A percentile compares a stretch with the other conserved stretches of the same genome.
Conservation (phyloP, 371 early-diverging fungal genomes). For the Chytridium lagenaria region DNA sequence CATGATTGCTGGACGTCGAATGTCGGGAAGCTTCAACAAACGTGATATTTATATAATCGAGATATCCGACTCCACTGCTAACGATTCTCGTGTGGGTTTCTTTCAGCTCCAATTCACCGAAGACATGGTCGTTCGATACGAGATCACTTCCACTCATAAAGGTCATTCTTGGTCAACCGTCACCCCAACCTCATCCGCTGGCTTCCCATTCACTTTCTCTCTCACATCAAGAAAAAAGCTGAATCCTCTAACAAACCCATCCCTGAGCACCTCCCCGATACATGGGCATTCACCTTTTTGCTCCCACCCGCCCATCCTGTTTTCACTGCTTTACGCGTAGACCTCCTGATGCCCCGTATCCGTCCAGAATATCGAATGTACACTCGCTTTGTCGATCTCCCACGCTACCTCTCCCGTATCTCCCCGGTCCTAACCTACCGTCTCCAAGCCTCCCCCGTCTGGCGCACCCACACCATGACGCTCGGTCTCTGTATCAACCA, state of each 20-base stretch:
- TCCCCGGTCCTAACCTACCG: not conserved
- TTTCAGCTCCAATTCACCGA: not conserved
- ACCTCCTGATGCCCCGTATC: not conserved
- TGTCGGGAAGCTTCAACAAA: not conserved
- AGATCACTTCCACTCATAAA: not conserved
- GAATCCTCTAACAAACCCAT: too few species aligned
- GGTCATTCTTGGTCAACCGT: constrained; percentile 6
- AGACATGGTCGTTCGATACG: not conserved
- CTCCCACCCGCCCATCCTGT: not conserved
- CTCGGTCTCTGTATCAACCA: not conserved
- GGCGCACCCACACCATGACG: not conserved
- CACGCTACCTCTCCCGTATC: not conserved
- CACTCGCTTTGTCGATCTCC: not conserved
- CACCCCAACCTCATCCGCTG: not conserved
- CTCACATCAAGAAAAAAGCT: not conserved
- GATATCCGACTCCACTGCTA: not conserved
- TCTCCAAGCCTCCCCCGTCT: not conserved
- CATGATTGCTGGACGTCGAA: not conserved
- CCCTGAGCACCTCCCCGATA: not conserved
- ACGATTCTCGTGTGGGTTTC: not conserved
- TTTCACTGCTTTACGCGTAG: not conserved
- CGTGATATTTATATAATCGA: not conserved
- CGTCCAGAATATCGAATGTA: not conserved
- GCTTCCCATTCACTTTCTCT: not conserved
- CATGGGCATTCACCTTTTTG: not conserved